These are phyloP conservation scores for Penicillium glabrum DNA, from an alignment of 2,329 filamentous ascomycete genomes.

Conservation along the genomic window DNA sequence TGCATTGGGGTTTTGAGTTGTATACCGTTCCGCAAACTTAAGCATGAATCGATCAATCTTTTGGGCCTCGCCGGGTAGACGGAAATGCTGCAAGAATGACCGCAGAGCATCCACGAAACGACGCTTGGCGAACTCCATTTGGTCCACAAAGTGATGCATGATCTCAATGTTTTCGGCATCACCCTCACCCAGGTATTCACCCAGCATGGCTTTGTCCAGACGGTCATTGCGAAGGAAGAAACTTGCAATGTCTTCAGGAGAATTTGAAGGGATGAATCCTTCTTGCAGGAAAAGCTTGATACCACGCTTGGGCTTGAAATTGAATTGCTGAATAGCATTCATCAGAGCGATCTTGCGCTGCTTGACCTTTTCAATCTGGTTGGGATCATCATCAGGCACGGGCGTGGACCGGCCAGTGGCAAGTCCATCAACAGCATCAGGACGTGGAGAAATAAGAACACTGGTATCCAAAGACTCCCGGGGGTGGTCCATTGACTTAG, in stretches of 20 bases:
- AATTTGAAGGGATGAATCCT: constrained; percentile 80
- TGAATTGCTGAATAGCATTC: constrained; percentile 88
- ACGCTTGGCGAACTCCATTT: constrained; percentile 88
- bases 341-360: constrained; percentile 88
- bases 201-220: constrained; percentile 87
- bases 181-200: constrained; percentile 92
- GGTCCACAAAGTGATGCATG: constrained; percentile 97
- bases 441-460: constrained; percentile 57
- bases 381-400: constrained; percentile 81
- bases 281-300: constrained; percentile 80
- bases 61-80: constrained; percentile 91
- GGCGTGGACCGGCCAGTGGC: constrained; percentile 62
- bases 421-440: constrained; percentile 52
- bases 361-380: constrained; percentile 91
- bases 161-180: constrained; percentile 91
- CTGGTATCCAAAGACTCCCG: constrained; percentile 74
- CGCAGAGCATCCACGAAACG: constrained; percentile 91
- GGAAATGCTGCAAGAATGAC: constrained; percentile 90
- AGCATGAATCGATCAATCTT: constrained; percentile 99
- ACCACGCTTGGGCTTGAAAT: constrained; percentile 95
- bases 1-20: constrained; percentile 90
- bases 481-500: constrained; percentile 57
- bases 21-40: constrained; percentile 96
- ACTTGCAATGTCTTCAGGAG: constrained; percentile 75
- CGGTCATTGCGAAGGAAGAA: constrained; percentile 81